These are phyloP conservation scores for Kuraishia capsulata DNA, from an alignment of 805 yeast genomes.

Conservation along the genomic window DNA sequence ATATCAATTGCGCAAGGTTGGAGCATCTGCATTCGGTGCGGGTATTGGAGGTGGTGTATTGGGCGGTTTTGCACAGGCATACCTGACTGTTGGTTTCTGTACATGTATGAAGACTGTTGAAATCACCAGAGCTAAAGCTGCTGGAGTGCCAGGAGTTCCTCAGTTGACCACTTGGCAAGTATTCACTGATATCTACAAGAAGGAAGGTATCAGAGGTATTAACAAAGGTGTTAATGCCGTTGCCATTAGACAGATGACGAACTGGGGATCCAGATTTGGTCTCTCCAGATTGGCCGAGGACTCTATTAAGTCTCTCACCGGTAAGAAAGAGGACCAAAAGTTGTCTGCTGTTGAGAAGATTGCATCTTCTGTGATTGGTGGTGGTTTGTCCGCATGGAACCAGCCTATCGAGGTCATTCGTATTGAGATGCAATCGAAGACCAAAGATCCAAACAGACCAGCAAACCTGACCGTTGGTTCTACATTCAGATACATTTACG, in stretches of 20 bases:
- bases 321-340: conserved; percentile 52
- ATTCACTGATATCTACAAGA: conserved; percentile 71
- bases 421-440: conserved; percentile 96
- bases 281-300: conserved; percentile 88
- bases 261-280: conserved; percentile 98
- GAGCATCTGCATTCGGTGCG: conserved; percentile 62
- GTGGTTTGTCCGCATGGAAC: conserved; percentile 97
- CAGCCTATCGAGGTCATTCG: conserved; percentile 98
- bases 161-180: conserved; percentile 77
- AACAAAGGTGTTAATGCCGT: conserved; percentile 98
- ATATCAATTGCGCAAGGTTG: conserved; percentile 56
- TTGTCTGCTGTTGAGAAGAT: conserved; percentile 76
- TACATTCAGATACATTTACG: conserved; percentile 77
- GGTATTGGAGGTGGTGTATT: conserved; percentile 95
- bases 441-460: conserved; percentile 92
- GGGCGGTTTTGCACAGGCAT: conserved; percentile 96
- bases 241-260: conserved; percentile 97
- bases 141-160: conserved; percentile 40
- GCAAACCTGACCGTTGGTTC: conserved; percentile 72
- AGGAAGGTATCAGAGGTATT: conserved; percentile 90
- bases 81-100: conserved; percentile 94
- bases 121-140: conserved; percentile 83
- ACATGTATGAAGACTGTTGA: conserved; percentile 99
- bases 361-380: conserved; percentile 82
- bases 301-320: conserved; percentile 53